Evolutionary conservation across 2,329 filamentous ascomycete genomes (phyloP), one percentile per base, ranked within the genome.

Genomic region (Epichloe coenophiala): DNA sequence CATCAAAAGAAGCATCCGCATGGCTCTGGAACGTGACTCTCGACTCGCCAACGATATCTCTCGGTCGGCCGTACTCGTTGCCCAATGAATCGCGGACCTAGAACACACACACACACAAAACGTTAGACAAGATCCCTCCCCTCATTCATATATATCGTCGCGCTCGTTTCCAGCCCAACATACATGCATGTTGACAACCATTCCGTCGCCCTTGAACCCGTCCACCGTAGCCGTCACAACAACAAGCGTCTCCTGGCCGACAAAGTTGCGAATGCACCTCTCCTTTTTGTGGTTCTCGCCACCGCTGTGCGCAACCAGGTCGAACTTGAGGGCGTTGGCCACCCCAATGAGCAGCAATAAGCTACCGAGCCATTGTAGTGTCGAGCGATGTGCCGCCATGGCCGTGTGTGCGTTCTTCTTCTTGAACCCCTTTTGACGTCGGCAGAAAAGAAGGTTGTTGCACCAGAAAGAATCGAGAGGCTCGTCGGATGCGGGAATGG

Each of bases 231-330:
- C 87, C 51, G 91, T 97, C 49, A 98, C 91, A 36, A 97, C 91
- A 41, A 98, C 93, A 57, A 98, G 74, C 57, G 93, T 95, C 65
- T 96, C 89, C 70, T 82, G 86, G 54, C 81, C 78, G 58, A 96
- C 90, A 68, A 96, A 98, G 74, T 98, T 98, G 67, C 91, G 82
- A 68, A 98, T 86, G 73, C 93, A 98, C 72, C 91, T 80, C 71
- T 91, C 86, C 63, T 83, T 80, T 60, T 60, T 81, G 66, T 78
- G 74, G 58, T 51, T 62, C 61, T 67, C 64, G 55, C 54, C 51
- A 52, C 71, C 68, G 48, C 72, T 69, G 57, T 82, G 77, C 43
- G 89, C 88, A 61, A 80, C 71, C 54, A 98, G 80, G 63, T 98
- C 93, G 77, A 98, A 96, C 74, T 95, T 96, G 62, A 98, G 81